These are phyloP conservation scores for Candida glucosophila DNA, from an alignment of 1,139 yeast genomes.

Conservation along the genomic window DNA sequence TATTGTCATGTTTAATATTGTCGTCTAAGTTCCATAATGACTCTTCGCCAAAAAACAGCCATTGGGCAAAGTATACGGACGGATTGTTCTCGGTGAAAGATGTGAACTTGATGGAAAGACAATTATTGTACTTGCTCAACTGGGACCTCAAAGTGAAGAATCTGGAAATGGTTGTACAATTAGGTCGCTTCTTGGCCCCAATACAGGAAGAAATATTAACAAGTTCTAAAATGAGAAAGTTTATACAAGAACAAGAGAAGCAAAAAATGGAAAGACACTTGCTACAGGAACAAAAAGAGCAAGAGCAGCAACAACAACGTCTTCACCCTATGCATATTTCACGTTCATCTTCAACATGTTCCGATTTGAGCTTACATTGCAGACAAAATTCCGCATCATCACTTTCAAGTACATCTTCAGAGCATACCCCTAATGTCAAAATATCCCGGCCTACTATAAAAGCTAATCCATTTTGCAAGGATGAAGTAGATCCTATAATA, in stretches of 20 bases:
- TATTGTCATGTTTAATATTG: conserved; percentile 63
- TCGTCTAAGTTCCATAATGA: conserved; percentile 72
- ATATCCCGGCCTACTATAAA: conserved; percentile 2
- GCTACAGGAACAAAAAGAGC: conserved; percentile 5
- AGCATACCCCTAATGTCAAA: conserved; percentile 5
- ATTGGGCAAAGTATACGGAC: conserved; percentile 74
- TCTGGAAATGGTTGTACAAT: conserved; percentile 41
- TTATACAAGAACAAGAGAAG: conserved; percentile 18
- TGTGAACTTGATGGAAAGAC: conserved; percentile 75
- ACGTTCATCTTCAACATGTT: conserved; percentile 8
- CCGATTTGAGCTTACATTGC: conserved; percentile 11
- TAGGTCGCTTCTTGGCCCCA: conserved; percentile 52
- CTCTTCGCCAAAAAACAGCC: conserved; percentile 65
- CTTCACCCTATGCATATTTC: conserved; percentile 4
- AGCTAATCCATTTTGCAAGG: conserved; percentile 2
- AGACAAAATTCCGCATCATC: conserved; percentile 23
- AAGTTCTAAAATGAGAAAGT: conserved; percentile 28
- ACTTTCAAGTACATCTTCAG: conserved; percentile 13
- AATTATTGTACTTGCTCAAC: conserved; percentile 54
- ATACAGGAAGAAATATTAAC: conserved; percentile 49
- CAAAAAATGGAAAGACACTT: conserved; percentile 7
- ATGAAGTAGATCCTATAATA: conserved; percentile 28
- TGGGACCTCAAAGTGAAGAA: conserved; percentile 60
- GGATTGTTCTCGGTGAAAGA: conserved; percentile 61
- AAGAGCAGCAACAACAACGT: conserved; percentile 2